These are phyloP conservation scores for Phytophthora brassicae DNA, from an alignment of 352 stramenopile species.

Conservation along the genomic window DNA sequence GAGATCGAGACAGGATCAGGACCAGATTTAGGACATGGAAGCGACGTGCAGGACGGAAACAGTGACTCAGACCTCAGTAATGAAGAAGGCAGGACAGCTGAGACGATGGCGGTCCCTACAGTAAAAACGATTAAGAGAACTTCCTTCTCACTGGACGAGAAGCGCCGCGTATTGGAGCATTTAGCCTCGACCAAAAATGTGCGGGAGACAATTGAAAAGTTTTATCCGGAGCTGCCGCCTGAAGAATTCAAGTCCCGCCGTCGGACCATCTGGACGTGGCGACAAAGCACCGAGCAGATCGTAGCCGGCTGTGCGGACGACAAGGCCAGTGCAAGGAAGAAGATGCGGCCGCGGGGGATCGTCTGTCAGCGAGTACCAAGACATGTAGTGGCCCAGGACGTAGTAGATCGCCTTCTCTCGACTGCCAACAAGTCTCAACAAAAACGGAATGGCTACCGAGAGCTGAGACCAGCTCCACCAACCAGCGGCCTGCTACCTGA, in stretches of 20 bases:
- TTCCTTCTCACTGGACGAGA: conserved; percentile 27
- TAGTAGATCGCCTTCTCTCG: conserved; percentile 24
- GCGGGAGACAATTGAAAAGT: conserved; percentile 20
- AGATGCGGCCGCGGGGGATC: conserved; percentile 32
- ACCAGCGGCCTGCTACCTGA: not conserved
- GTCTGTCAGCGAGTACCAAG: conserved; percentile 20
- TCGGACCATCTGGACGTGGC: conserved; percentile 21
- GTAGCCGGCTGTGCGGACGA: conserved; percentile 24
- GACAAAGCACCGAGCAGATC: conserved; percentile 27
- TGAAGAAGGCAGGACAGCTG: not conserved
- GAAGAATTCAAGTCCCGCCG: conserved; percentile 26
- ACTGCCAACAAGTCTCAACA: conserved; percentile 20
- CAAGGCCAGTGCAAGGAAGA: conserved; percentile 34
- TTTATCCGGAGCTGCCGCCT: conserved; percentile 20
- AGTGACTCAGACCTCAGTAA: not conserved
- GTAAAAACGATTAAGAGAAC: conserved; percentile 2
- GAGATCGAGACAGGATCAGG: not conserved
- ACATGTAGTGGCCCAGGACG: conserved; percentile 21
- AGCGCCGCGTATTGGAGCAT: conserved; percentile 28
- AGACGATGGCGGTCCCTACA: not conserved
- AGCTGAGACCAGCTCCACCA: conserved; percentile 18
- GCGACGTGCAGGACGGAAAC: not conserved
- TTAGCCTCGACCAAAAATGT: conserved; percentile 16
- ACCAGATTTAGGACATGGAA: not conserved
- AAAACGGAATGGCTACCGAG: conserved; percentile 13